Evolutionary conservation across 2,329 filamentous ascomycete genomes (phyloP).

Genomic region (Ascochyta clinopodiicola): DNA sequence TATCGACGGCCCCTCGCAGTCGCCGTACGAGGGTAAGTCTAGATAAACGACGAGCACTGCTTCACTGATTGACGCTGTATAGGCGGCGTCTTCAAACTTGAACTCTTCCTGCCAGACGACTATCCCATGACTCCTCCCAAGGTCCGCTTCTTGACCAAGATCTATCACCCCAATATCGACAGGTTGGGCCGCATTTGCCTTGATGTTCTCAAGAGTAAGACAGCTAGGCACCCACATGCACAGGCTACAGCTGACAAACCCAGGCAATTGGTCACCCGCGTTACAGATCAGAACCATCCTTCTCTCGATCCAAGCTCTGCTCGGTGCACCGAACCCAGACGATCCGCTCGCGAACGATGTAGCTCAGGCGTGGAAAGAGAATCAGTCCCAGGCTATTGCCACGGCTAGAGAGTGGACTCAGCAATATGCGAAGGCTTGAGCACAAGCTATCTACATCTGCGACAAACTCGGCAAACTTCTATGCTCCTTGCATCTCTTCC

Average conservation of each 20-base stretch:
- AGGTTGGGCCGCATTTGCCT: slow-evolving; percentile 96
- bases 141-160: slow-evolving; percentile 98
- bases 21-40: slow-evolving; percentile 88
- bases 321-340: slow-evolving; percentile 96
- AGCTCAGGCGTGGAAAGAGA: slow-evolving; percentile 96
- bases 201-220: slow-evolving; percentile 91
- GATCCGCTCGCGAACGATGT: slow-evolving; percentile 98
- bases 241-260: slow-evolving; percentile 8
- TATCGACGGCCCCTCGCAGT: slow-evolving; percentile 89
- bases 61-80: slow-evolving; percentile 6
- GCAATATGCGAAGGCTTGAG: slow-evolving; percentile 68
- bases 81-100: slow-evolving; percentile 92
- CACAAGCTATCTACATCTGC: neutral
- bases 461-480: neutral
- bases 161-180: slow-evolving; percentile 99
- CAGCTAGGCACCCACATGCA: neutral
- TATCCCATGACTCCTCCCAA: slow-evolving; percentile 99
- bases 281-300: slow-evolving; percentile 97
- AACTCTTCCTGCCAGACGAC: slow-evolving; percentile 96
- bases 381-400: slow-evolving; percentile 88
- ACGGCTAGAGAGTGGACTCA: slow-evolving; percentile 93
- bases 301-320: slow-evolving; percentile 95
- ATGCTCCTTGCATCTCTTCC: neutral
- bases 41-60: neutral
- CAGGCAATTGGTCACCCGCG: slow-evolving; percentile 98